These are phyloP conservation scores for Rhododendron williamsianum DNA, from an alignment of 148 eudicot genomes.

Conservation along the genomic window DNA sequence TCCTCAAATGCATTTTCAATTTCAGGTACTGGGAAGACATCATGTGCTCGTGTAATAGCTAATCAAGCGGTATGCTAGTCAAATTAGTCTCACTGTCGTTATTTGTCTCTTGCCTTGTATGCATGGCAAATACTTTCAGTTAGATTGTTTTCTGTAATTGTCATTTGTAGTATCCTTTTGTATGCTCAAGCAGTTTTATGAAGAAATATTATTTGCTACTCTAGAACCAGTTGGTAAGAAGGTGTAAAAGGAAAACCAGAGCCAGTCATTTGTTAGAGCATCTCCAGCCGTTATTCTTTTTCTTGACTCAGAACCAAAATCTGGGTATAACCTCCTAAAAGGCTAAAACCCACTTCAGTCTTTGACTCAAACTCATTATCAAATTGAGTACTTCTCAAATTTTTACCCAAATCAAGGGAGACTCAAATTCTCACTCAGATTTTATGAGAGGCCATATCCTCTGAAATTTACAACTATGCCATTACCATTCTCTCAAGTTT, in stretches of 20 bases:
- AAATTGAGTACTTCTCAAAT: neutral
- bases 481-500: neutral
- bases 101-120: neutral
- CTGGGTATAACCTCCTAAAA: neutral
- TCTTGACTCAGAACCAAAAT: neutral
- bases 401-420: neutral
- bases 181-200: neutral
- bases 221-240: neutral
- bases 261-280: neutral
- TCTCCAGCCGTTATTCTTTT: neutral
- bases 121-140: neutral
- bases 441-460: neutral
- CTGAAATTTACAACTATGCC: neutral
- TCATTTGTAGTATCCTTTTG: neutral
- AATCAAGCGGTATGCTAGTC: slow-evolving; percentile 63
- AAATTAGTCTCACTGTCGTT: neutral
- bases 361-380: neutral
- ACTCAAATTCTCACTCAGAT: neutral
- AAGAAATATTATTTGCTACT: neutral
- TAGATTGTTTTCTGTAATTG: neutral
- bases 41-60: slow-evolving; percentile 97
- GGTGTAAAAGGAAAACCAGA: neutral
- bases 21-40: slow-evolving; percentile 99
- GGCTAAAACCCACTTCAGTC: neutral
- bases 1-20: slow-evolving; percentile 18